These are phyloP conservation scores for Fusarium duplospermum DNA, from an alignment of 2,329 filamentous ascomycete species.

Conservation along the genomic window DNA sequence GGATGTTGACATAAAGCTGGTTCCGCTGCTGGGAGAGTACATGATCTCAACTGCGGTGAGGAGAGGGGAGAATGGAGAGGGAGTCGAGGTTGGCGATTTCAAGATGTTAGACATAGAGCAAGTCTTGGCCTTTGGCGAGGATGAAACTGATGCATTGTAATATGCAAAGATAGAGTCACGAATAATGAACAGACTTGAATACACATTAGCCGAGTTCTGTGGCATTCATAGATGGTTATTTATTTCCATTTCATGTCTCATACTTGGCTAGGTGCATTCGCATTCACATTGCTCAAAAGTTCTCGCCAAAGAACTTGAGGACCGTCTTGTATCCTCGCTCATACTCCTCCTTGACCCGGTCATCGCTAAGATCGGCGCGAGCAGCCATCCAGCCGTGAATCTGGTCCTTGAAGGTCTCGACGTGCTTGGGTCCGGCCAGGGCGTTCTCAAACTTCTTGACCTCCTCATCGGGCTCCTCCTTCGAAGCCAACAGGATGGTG, in stretches of 20 bases:
- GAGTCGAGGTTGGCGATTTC: conserved; percentile 55
- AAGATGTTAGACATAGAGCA: conserved; percentile 58
- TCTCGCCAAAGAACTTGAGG: conserved; percentile 67
- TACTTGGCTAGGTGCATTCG: conserved; percentile 10
- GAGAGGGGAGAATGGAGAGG: conserved; percentile 54
- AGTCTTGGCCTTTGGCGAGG: conserved; percentile 59
- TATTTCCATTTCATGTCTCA: conserved; percentile 21
- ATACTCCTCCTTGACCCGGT: conserved; percentile 70
- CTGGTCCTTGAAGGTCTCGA: conserved; percentile 75
- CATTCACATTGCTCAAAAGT: conserved; percentile 50
- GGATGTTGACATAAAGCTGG: conserved; percentile 50
- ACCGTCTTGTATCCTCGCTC: conserved; percentile 70
- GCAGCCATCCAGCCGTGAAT: conserved; percentile 82
- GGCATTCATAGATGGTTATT: neutral
- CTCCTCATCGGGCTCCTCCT: conserved; percentile 68
- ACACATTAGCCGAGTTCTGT: neutral
- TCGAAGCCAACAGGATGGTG: conserved; percentile 71
- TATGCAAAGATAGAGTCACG: neutral
- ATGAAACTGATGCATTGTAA: conserved; percentile 1
- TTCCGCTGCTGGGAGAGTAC: conserved; percentile 61
- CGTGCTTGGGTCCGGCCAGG: conserved; percentile 66
- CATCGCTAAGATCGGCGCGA: conserved; percentile 67
- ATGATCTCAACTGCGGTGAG: conserved; percentile 66
- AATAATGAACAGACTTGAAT: neutral
- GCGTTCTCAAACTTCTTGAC: conserved; percentile 67